Base-by-base conservation (phyloP, 331 rosid genomes). In the Malus hybrid region DNA sequence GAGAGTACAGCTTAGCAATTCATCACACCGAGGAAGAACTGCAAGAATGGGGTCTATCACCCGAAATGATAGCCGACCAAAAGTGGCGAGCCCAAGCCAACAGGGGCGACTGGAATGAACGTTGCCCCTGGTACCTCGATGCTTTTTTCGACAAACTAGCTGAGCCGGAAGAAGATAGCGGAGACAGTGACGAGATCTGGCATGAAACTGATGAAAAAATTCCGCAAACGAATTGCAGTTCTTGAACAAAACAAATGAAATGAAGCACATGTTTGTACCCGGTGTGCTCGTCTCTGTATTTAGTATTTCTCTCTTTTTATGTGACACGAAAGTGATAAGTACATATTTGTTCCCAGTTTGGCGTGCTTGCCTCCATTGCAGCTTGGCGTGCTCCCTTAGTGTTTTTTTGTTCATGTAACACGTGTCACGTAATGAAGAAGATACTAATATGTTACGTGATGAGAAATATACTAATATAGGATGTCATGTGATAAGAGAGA, bases 1-100 rank as follows among this genome's bases (percentile, higher is more conserved):
- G 99, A 72, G 99, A 94, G 26, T 94, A 94, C 82, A 94, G 99
- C 84, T 87, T 94, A 81, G 99, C 97, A 30, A 74, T 92, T 78
- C 92, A 92, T 77, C 99, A 94, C 78, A 79, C 89, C 0, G 97
- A 94, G 14, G 78, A 90, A 75, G 93, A 94, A 77, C 44, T 94
- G 72, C 70, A 14, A 42, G 84, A 87, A 78, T 94, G 99, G 99
- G 99, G 99, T 15, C 96, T 94, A 29, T 88, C 96, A 66, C 81
- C 85, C 29, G 97, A 90, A 2, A 94, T 90, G 99, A 77, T 94
- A 73, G 89, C 87, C 7, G 97, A 92, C 65, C 97, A 94, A 77
- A 94, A 89, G 79, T 85, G 97, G 92, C 82, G 97, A 76, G 96
- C 89, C 48, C 7, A 8, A 30, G 89, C 92, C 20, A 52, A 46